Percentiles rank a stretch among this genome's conserved stretches.
These are phyloP conservation scores for Geranium rotundifolium DNA, from an alignment of 345 rosid species.

Conservation along the genomic window DNA sequence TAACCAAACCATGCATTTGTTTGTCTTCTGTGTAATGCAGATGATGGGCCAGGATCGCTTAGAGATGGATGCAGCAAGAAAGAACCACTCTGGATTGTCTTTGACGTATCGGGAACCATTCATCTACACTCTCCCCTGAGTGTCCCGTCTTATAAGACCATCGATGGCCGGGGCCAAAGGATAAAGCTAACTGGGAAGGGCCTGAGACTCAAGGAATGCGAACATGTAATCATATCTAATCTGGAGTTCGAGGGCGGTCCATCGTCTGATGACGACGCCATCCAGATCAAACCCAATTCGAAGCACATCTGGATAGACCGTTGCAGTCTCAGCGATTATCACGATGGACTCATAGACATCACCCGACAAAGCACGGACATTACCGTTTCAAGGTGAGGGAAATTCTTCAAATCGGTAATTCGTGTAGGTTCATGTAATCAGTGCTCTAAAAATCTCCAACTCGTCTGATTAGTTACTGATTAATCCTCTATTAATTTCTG, in stretches of 20 bases:
- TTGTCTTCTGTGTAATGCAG: conserved; percentile 24
- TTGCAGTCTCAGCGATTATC: conserved; percentile 73
- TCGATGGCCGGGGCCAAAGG: conserved; percentile 86
- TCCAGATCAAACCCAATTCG: conserved; percentile 91
- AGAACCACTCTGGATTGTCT: conserved; percentile 90
- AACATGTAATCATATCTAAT: conserved; percentile 77
- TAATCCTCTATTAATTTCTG: too few relatives aligned
- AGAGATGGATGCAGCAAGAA: conserved; percentile 62
- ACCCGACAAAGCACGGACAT: conserved; percentile 89
- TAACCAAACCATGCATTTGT: background rate
- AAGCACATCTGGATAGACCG: conserved; percentile 85
- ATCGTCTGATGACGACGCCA: conserved; percentile 73
- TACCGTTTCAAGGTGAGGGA: conserved; percentile 65
- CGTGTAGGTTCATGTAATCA: too few relatives aligned
- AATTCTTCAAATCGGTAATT: background rate
- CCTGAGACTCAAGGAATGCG: conserved; percentile 74
- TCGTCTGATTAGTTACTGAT: too few relatives aligned
- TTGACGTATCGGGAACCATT: conserved; percentile 71
- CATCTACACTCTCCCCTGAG: conserved; percentile 45
- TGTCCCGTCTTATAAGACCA: conserved; percentile 79
- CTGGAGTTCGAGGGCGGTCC: conserved; percentile 81
- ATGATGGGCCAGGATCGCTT: conserved; percentile 85
- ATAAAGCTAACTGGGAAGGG: conserved; percentile 85
- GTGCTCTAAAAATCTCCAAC: too few relatives aligned
- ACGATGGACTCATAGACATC: conserved; percentile 91